Evolutionary conservation across 495 filamentous ascomycete genomes (phyloP), one percentile per base, ranked within the genome.

Genomic region (Aspergillus ostianus): DNA sequence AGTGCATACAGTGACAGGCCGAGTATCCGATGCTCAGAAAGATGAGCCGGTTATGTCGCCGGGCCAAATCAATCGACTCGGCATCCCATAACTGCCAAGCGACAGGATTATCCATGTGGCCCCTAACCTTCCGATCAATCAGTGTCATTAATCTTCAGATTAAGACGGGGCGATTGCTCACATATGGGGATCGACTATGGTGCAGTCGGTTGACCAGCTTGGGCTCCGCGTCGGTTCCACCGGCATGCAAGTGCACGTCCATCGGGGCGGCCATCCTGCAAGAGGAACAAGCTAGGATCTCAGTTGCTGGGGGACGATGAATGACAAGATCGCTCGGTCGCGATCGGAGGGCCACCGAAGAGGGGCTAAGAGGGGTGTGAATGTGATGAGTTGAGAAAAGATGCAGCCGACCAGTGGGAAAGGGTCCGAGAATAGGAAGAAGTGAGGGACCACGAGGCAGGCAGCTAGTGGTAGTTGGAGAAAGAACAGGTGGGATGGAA

Each of bases 21-120:
- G 90, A 88, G 75, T 97, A 98, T 23, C 94, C 94, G 69, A 98
- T 96, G 70, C 93, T 96, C 57, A 98, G 81, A 70, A 97, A 98
- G 36, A 98, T 84, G 56, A 96, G 80, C 60, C 88, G 88, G 70
- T 98, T 94, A 64, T 90, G 80, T 57, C 81, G 84, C 72, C 84
- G 85, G 10, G 95, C 94, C 54, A 92, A 81, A 53, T 76, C 80
- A 56, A 98, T 81, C 29, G 92, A 82, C 67, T 91, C 87, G 20
- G 86, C 80, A 64, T 87, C 86, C 86, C 96, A 93, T 50, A 90
- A 79, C 76, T 98, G 95, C 94, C 94, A 98, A 53, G 90, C 90
- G 41, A 98, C 93, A 8, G 87, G 87, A 66, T 96, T 96, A 62
- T 90, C 80, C 74, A 87, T 85, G 66, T 97, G 92, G 18, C 77